Base-by-base conservation (phyloP, 2,329 filamentous ascomycete species). In the Stagonosporopsis vannaccii region DNA sequence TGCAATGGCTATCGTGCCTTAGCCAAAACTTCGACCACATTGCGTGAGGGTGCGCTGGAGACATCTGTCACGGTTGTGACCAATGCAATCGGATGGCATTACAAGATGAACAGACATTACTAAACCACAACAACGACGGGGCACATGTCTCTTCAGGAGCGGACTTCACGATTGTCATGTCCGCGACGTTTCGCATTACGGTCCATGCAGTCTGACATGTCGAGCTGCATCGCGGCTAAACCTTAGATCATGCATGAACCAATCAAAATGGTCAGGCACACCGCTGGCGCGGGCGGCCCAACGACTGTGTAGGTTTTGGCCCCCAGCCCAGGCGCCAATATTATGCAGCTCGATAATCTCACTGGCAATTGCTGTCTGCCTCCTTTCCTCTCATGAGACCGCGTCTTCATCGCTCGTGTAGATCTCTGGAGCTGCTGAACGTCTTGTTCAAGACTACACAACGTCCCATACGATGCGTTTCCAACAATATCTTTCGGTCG, bases 171-270 rank as follows among this genome's bases (percentile, higher is more conserved):
- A 30, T 30, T 11, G 12, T 30, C 28, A 4, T 13, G 12, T 11
- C 7, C 13, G 28, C 28, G 28, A 13, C 28, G 28, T 30, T 30
- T 30, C 28, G 28, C 8, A 7, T 9, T 8, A 17, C 46, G 46
- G 46, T 6, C 6, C 23, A 32, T 40, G 36, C 46, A 36, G 28
- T 49, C 46, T 49, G 46, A 33, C 46, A 33, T 32, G 36, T 36
- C 22, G 32, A 37, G 32, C 8, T 26, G 11, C n/a, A 30, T 13
- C 23, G 46, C 23, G 36, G 20, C 37, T 40, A 26, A 49, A 35
- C 13, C 3, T 26, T 41, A 35, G 2, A 19, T 1, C 17, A 17
- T 13, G 6, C 13, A 17, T 12, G 9, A 19, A 17, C 45, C 45
- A 48, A 48, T 33, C 11, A 33, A 6, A 8, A 6, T 22, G 13